Conservation (phyloP, 805 yeast species). For the Schwanniomyces yamadae region DNA sequence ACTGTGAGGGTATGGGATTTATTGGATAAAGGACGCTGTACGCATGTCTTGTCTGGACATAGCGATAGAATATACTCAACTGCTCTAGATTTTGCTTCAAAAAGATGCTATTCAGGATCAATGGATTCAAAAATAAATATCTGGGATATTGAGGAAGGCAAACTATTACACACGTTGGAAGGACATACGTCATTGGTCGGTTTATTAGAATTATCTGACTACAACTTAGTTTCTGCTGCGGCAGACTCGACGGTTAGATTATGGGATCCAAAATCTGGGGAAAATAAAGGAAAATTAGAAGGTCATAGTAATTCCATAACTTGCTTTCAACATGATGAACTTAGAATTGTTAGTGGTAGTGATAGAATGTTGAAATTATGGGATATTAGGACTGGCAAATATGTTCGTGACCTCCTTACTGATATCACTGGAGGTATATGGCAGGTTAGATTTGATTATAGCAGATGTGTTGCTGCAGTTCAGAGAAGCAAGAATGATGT, state of each 20-base stretch:
- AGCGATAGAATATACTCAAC: slow-evolving; percentile 87
- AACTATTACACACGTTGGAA: slow-evolving; percentile 63
- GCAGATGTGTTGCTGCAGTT: slow-evolving; percentile 88
- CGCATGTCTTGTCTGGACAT: slow-evolving; percentile 77
- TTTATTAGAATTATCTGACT: slow-evolving; percentile 70
- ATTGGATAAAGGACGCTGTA: slow-evolving; percentile 63
- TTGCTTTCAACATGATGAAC: slow-evolving; percentile 86
- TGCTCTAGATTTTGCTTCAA: slow-evolving; percentile 70
- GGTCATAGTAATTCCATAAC: slow-evolving; percentile 89
- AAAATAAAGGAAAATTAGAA: slow-evolving; percentile 63
- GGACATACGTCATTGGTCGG: slow-evolving; percentile 94
- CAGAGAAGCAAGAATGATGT: slow-evolving; percentile 57
- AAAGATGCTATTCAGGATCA: slow-evolving; percentile 85
- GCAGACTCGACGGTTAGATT: slow-evolving; percentile 90
- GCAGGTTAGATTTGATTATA: slow-evolving; percentile 88
- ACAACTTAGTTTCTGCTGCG: slow-evolving; percentile 86
- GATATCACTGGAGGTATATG: slow-evolving; percentile 85
- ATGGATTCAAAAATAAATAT: slow-evolving; percentile 85
- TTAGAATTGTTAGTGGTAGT: slow-evolving; percentile 83
- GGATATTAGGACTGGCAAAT: slow-evolving; percentile 76
- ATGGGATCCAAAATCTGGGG: slow-evolving; percentile 85
- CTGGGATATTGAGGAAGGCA: slow-evolving; percentile 85
- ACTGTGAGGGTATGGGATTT: slow-evolving; percentile 93
- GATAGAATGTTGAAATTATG: slow-evolving; percentile 85
- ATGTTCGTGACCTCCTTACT: slow-evolving; percentile 68